A percentile compares a stretch with the other conserved stretches of the same genome.
These are phyloP conservation scores for Aureobasidium sp. DNA, from an alignment of 2,329 filamentous ascomycete species.

Conservation along the genomic window DNA sequence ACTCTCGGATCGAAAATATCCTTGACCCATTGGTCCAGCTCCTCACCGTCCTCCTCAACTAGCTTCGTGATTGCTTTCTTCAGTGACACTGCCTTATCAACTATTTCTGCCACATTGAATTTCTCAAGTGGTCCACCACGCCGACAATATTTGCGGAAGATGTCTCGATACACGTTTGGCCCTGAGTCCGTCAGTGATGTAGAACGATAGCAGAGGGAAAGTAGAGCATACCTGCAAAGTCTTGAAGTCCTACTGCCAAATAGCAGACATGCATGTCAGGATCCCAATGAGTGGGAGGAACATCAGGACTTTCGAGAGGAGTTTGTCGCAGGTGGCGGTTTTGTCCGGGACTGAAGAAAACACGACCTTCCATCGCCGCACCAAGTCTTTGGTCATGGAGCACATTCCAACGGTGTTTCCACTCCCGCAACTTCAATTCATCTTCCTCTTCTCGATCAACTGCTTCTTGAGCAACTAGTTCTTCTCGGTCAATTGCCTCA, in stretches of 20 bases:
- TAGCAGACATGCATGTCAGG: background rate
- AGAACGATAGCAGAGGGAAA: background rate
- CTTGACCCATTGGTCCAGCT: slow-evolving; percentile 23
- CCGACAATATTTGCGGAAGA: slow-evolving; percentile 24
- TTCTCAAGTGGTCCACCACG: slow-evolving; percentile 18
- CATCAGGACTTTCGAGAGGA: background rate
- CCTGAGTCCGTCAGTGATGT: background rate
- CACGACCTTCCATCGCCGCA: slow-evolving; percentile 3
- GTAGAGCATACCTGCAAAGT: slow-evolving; percentile 19
- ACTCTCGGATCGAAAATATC: slow-evolving; percentile 23
- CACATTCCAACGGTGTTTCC: background rate
- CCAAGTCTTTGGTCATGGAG: slow-evolving; percentile 8
- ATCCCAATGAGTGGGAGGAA: background rate
- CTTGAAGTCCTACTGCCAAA: slow-evolving; percentile 19
- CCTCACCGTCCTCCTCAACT: slow-evolving; percentile 13
- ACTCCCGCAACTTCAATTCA: background rate
- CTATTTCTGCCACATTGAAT: slow-evolving; percentile 30
- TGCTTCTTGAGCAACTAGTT: background rate
- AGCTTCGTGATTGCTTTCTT: slow-evolving; percentile 17
- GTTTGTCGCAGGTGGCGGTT: background rate
- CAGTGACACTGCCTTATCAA: slow-evolving; percentile 23
- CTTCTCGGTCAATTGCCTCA: too few species aligned
- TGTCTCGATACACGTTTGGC: slow-evolving; percentile 22
- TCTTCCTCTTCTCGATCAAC: background rate
- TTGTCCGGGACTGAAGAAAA: background rate